Percentiles rank a stretch among this genome's conserved stretches.
Evolutionary conservation across 169 alveolate species (phyloP).

Genomic region (Eimeria maxima): DNA sequence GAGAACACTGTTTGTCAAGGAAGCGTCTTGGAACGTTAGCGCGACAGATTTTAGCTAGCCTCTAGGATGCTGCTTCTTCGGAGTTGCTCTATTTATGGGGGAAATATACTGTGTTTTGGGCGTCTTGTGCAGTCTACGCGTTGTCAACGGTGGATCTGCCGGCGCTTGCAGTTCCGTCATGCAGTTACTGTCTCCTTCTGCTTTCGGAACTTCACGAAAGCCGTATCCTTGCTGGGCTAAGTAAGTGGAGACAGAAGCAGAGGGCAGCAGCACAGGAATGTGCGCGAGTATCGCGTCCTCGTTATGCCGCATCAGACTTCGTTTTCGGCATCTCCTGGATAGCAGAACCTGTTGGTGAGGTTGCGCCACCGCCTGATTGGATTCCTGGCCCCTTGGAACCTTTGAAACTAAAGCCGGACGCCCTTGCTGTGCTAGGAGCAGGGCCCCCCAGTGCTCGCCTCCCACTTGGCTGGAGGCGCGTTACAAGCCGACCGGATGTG

Average conservation of each 20-base stretch:
- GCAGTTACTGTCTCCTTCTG: constrained; percentile 73
- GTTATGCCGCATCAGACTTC: constrained; percentile 43
- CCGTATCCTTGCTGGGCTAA: neutral
- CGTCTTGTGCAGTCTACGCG: constrained; percentile 41
- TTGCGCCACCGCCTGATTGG: neutral
- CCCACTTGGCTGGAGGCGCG: constrained; percentile 62
- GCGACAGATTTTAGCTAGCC: neutral
- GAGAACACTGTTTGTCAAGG: neutral
- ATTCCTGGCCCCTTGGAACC: constrained; percentile 42
- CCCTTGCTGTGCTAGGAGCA: constrained; percentile 50
- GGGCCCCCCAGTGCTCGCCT: constrained; percentile 28
- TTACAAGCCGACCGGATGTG: constrained; percentile 21
- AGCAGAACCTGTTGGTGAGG: neutral
- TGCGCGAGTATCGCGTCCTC: constrained; percentile 5
- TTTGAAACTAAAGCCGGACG: neutral
- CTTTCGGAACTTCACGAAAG: constrained; percentile 41
- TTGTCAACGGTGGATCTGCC: constrained; percentile 81
- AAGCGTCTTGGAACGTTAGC: neutral
- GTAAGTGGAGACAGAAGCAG: constrained; percentile 1
- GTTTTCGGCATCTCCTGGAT: constrained; percentile 67
- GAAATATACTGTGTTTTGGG: neutral
- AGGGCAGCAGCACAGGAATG: constrained; percentile 12
- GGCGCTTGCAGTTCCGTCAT: constrained; percentile 64
- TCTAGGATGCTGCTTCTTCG: neutral
- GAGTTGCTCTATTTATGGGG: neutral